Base-by-base conservation (phyloP, 768 basidiomycete genomes). In the Mycena sanguinolenta region DNA sequence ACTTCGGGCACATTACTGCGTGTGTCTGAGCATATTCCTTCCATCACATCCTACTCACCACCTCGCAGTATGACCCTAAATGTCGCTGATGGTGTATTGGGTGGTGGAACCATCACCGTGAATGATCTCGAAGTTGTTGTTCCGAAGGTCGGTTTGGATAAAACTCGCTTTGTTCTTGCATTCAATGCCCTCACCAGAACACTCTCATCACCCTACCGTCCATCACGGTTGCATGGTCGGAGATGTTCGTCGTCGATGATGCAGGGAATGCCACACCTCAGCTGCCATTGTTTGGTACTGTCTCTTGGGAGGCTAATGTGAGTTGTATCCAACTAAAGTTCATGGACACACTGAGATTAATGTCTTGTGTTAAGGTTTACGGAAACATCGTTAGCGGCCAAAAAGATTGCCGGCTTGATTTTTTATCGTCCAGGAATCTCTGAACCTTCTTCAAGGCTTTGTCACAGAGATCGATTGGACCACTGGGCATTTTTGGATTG, bases 321-420 rank as follows among this genome's bases (percentile, higher is more conserved):
- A 13, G 65, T 34, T 17, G 44, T 13, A 9, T 42, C 10, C n/a
- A n/a, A n/a, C n/a, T n/a, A n/a, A n/a, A 4, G 42, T 42, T 42
- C 42, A 42, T 17, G 4, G 42, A 42, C 42, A 4, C 42, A 14
- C 36, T 38, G 36, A 49, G n/a, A 23, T 8, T 5, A n/a, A n/a
- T n/a, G n/a, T 49, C 13, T 7, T 8, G 12, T 42, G 14, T 46
- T 32, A 21, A 69, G 67, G 32, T 69, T 21, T 69, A 38, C n/a
- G 67, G 67, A 23, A 69, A 69, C 61, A 21, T 38, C 27, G 67
- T 69, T 25, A 1, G 12, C 0, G 67, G 57, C 4, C 14, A n/a
- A 62, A 25, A n/a, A 49, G 30, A 69, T 69, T n/a, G 67, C 67
- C 3, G 67, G 67, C 13, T n/a, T 69, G 32, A 32, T n/a, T 69